phyloP scores from a whole-genome alignment of 2,329 filamentous ascomycete genomes.

The Lachnellula occidentalis region DNA sequence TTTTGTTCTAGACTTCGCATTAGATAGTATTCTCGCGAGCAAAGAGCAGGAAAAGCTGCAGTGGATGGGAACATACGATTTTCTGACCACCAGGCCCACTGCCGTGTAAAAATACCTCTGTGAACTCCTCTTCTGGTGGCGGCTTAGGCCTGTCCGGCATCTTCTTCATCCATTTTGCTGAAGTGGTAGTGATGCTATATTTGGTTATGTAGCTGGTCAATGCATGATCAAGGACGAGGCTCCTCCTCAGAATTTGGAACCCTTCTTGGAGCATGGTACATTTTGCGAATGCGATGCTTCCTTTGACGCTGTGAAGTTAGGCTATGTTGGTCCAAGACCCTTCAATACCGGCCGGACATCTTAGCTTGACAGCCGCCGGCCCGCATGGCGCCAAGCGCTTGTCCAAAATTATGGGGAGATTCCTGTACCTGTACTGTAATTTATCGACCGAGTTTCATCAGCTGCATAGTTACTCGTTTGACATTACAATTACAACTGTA shows the following conservation, averaged over 20 bases:
- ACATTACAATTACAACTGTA: too few species aligned
- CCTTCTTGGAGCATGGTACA: conserved; percentile 25
- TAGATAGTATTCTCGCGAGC: background rate
- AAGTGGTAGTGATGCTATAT: conserved; percentile 14
- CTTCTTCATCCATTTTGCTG: conserved; percentile 41
- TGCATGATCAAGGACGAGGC: conserved; percentile 10
- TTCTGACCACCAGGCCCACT: conserved; percentile 93
- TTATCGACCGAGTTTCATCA: too few species aligned
- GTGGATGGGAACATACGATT: conserved; percentile 53
- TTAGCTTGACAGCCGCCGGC: too few species aligned
- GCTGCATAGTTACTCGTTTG: too few species aligned
- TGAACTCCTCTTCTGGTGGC: conserved; percentile 69
- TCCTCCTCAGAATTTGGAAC: conserved; percentile 10
- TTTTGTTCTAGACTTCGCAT: conserved; percentile 72
- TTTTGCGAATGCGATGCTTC: conserved; percentile 8
- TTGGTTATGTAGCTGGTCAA: background rate
- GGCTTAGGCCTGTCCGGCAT: conserved; percentile 66
- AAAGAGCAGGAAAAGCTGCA: background rate
- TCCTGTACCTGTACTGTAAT: too few species aligned
- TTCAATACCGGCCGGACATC: background rate
- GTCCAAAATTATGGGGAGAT: too few species aligned
- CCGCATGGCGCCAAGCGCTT: too few species aligned
- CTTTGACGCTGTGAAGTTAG: background rate
- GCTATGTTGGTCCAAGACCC: background rate
- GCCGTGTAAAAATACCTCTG: conserved; percentile 83